Percentiles rank a stretch among this genome's conserved stretches.
phyloP scores from a whole-genome alignment of 2,329 filamentous ascomycete species.

The Epichloe coenophiala region DNA sequence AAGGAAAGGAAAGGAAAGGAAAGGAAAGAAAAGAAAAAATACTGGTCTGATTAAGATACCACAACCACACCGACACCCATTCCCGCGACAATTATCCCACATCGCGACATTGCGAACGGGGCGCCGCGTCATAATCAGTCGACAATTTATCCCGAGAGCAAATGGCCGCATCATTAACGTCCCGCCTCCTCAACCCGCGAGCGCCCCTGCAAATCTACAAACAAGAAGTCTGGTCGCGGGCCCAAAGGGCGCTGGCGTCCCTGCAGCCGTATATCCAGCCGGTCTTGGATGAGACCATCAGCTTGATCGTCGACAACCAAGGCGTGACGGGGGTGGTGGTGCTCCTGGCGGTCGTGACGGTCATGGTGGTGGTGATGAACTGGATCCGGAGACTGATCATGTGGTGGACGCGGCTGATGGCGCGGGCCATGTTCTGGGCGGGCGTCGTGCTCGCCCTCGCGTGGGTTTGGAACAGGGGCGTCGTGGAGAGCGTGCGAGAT shows the following conservation, averaged over 20 bases:
- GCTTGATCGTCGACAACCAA: conserved; percentile 21
- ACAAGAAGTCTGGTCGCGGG: conserved; percentile 18
- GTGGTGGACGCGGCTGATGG: conserved; percentile 59
- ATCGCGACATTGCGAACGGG: no score
- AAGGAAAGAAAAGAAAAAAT: no score
- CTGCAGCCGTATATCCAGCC: conserved; percentile 30
- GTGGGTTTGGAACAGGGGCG: conserved; percentile 50
- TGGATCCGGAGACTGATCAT: conserved; percentile 59
- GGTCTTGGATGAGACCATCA: conserved; percentile 25
- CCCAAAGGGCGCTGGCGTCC: conserved; percentile 15
- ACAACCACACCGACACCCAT: no score
- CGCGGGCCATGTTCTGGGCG: conserved; percentile 53
- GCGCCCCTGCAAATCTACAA: conserved; percentile 30
- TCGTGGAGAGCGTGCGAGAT: conserved; percentile 52
- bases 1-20: no score
- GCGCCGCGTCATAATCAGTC: no score
- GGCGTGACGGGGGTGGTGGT: conserved; percentile 19
- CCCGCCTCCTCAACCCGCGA: conserved; percentile 27
- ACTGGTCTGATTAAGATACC: no score
- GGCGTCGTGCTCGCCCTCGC: conserved; percentile 38
- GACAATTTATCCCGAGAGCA: no score
- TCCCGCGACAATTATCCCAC: no score
- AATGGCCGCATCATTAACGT: conserved; percentile 20
- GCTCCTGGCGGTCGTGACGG: conserved; percentile 25
- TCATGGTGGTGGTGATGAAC: conserved; percentile 53